A percentile compares a stretch with the other conserved stretches of the same genome.
These are phyloP conservation scores for Taphrina betulina DNA, from an alignment of 1,139 yeast genomes.

Conservation along the genomic window DNA sequence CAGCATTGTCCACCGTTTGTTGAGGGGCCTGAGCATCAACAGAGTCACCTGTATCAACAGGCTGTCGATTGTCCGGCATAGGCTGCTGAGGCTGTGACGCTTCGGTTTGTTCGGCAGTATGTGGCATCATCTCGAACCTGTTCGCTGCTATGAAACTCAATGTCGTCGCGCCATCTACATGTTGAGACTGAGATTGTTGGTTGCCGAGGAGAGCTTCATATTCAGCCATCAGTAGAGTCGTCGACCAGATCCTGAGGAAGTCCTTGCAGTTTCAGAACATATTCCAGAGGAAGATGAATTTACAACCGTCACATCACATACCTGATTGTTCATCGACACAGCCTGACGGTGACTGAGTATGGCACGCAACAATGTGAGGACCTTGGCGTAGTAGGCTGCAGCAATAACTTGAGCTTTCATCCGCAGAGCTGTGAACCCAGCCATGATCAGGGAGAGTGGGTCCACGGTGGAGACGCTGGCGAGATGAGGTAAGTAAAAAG, in stretches of 20 bases:
- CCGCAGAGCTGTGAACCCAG: conserved; percentile 21
- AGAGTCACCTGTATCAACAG: too few species aligned
- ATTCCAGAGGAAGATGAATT: too few species aligned
- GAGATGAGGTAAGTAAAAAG: conserved; percentile 25
- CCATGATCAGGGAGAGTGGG: conserved; percentile 16
- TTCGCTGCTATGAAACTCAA: conserved; percentile 21
- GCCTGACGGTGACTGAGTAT: conserved; percentile 6
- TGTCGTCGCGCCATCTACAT: conserved; percentile 28
- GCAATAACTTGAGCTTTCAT: conserved; percentile 13
- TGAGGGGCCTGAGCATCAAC: too few species aligned
- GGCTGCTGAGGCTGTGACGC: too few species aligned
- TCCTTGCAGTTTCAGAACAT: conserved; percentile 1
- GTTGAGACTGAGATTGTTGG: conserved; percentile 11
- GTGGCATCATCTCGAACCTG: too few species aligned
- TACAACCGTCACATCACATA: not conserved
- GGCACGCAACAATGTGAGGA: conserved; percentile 9
- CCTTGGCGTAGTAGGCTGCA: conserved; percentile 7
- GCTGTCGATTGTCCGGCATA: too few species aligned
- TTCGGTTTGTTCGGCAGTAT: too few species aligned
- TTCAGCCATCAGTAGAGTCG: conserved; percentile 24
- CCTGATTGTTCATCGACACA: conserved; percentile 18
- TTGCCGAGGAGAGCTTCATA: conserved; percentile 22
- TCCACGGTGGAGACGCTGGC: conserved; percentile 15
- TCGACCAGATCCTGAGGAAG: conserved; percentile 26
- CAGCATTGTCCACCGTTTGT: too few species aligned